Evolutionary conservation across 2,329 filamentous ascomycete species (phyloP).

Genomic region (Sordariomycetes sp.): DNA sequence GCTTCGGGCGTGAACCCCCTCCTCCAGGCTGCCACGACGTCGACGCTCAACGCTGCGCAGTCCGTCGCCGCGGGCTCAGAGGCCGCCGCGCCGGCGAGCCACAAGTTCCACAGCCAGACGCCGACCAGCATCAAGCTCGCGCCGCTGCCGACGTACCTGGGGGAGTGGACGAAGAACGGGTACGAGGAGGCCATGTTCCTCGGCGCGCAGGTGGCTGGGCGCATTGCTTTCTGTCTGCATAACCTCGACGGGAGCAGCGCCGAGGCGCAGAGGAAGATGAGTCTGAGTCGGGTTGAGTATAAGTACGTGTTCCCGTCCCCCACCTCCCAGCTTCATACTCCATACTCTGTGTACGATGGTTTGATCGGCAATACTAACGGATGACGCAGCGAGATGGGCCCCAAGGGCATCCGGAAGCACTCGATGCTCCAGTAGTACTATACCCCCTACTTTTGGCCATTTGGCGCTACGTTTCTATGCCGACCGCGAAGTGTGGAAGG

Average conservation of each 20-base stretch:
- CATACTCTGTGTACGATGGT: neutral
- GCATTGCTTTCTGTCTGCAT: conserved; percentile 47
- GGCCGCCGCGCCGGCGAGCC: conserved; percentile 18
- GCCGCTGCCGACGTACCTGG: conserved; percentile 71
- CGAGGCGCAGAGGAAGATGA: conserved; percentile 45
- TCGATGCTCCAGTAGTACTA: conserved; percentile 35
- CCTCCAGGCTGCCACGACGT: conserved; percentile 80
- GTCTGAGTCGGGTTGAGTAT: conserved; percentile 47
- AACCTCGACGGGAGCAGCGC: conserved; percentile 41
- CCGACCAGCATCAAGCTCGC: conserved; percentile 76
- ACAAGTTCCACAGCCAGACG: conserved; percentile 56
- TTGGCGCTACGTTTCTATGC: neutral
- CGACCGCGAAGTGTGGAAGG: neutral
- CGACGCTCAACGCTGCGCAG: conserved; percentile 34
- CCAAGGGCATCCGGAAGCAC: conserved; percentile 41
- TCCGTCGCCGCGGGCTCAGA: conserved; percentile 11
- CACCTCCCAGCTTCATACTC: neutral
- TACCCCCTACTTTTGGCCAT: neutral
- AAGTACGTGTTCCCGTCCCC: conserved; percentile 35
- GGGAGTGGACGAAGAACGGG: conserved; percentile 77
- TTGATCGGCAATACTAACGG: neutral
- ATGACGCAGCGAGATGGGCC: conserved; percentile 37
- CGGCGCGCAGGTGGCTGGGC: conserved; percentile 74
- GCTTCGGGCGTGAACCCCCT: conserved; percentile 71
- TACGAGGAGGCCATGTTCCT: conserved; percentile 79